phyloP scores from a whole-genome alignment of 176 grass and related monocot species.

The Avena atlantica region DNA sequence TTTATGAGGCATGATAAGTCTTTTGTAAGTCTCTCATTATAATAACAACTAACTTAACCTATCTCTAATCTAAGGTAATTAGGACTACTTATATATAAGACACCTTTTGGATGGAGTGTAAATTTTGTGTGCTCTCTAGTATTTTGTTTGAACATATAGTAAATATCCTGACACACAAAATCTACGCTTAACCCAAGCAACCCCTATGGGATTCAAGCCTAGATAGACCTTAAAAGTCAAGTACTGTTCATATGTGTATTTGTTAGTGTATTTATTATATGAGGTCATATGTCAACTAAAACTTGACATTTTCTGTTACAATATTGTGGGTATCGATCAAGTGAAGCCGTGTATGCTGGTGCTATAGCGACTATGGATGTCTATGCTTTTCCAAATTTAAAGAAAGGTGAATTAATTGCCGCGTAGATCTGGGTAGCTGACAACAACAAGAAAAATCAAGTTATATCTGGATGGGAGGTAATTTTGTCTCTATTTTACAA shows the following conservation, averaged over 20 bases:
- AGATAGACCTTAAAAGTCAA: too few species aligned
- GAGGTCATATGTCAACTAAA: not conserved
- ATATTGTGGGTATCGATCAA: not conserved
- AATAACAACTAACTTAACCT: not conserved
- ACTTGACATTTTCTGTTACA: not conserved
- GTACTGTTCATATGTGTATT: not conserved
- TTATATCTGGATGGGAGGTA: not conserved
- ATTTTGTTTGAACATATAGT: not conserved
- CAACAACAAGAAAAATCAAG: not conserved
- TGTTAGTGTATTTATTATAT: not conserved
- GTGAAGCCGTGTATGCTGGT: not conserved
- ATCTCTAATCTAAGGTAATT: not conserved
- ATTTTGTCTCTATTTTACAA: not conserved
- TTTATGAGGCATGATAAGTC: too few species aligned
- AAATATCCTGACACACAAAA: not conserved
- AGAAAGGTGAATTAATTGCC: not conserved
- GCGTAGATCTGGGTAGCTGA: not conserved
- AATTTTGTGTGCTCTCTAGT: not conserved
- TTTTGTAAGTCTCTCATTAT: not conserved
- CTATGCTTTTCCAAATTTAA: not conserved
- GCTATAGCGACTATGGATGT: not conserved
- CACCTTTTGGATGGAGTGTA: not conserved
- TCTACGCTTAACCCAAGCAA: not conserved
- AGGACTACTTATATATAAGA: not conserved
- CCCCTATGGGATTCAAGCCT: not conserved